Conservation (phyloP, 352 stramenopile genomes). For the Phytopythium montanum region DNA sequence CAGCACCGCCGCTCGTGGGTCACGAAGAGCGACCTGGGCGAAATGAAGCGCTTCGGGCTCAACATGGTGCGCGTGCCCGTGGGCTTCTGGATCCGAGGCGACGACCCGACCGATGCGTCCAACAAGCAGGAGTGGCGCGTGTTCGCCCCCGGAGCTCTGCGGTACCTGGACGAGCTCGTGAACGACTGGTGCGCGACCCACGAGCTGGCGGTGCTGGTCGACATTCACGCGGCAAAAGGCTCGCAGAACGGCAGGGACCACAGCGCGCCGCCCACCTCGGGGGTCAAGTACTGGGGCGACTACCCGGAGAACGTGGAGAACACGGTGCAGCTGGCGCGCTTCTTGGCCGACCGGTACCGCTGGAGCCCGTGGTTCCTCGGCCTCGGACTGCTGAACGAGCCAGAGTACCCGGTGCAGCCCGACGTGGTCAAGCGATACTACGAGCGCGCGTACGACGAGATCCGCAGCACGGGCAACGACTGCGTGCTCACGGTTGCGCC, state of each 20-base stretch:
- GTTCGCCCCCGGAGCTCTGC: constrained; percentile 39
- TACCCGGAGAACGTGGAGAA: constrained; percentile 66
- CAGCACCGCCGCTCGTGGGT: constrained; percentile 79
- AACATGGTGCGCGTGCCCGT: constrained; percentile 82
- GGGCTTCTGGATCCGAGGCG: constrained; percentile 71
- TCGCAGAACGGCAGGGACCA: constrained; percentile 83
- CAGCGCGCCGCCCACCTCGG: constrained; percentile 32
- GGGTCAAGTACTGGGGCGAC: constrained; percentile 42
- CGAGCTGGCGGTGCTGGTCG: constrained; percentile 66
- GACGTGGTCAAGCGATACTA: constrained; percentile 56
- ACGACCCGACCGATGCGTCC: constrained; percentile 39
- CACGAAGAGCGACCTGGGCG: constrained; percentile 59
- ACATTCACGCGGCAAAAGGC: constrained; percentile 77
- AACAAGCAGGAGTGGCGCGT: constrained; percentile 39
- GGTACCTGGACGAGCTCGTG: constrained; percentile 76
- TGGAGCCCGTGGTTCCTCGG: constrained; percentile 48
- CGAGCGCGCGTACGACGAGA: constrained; percentile 43
- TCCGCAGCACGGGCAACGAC: constrained; percentile 51
- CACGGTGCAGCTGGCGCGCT: constrained; percentile 52
- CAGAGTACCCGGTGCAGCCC: constrained; percentile 44
- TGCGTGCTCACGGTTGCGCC: constrained; percentile 53
- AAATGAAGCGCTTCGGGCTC: constrained; percentile 56
- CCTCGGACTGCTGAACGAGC: constrained; percentile 80
- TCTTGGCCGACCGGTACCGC: constrained; percentile 46
- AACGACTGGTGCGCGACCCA: constrained; percentile 67